phyloP scores from a whole-genome alignment of 1,284 basidiomycete species.

The Leccinum fuscescens region DNA sequence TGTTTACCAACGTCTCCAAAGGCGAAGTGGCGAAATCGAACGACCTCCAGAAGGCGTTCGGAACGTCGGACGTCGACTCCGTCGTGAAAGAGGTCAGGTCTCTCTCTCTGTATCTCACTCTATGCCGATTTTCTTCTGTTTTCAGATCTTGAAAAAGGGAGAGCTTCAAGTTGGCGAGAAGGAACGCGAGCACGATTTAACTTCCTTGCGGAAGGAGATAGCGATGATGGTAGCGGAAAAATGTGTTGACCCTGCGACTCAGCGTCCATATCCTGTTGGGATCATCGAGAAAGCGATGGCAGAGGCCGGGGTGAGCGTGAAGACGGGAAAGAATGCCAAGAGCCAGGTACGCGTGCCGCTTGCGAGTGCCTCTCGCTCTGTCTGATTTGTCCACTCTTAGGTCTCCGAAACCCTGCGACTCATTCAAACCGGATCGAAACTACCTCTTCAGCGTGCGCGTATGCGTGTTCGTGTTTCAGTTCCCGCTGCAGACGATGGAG shows the following conservation, averaged over 20 bases:
- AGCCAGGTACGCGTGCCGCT: slow-evolving; percentile 60
- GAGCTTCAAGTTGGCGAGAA: slow-evolving; percentile 98
- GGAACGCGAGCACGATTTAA: slow-evolving; percentile 88
- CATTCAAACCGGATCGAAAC: slow-evolving; percentile 74
- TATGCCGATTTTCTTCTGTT: background rate
- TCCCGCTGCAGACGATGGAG: slow-evolving; percentile 72
- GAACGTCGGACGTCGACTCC: slow-evolving; percentile 68
- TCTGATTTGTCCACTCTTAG: slow-evolving; percentile 37
- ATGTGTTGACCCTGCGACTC: slow-evolving; percentile 90
- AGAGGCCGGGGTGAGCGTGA: slow-evolving; percentile 91
- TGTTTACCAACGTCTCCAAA: slow-evolving; percentile 96
- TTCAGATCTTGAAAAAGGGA: slow-evolving; percentile 89
- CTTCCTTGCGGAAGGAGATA: slow-evolving; percentile 86
- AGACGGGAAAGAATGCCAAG: slow-evolving; percentile 88
- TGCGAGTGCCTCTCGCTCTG: background rate
- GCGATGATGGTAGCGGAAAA: slow-evolving; percentile 93
- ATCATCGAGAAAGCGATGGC: slow-evolving; percentile 99
- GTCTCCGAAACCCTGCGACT: slow-evolving; percentile 90
- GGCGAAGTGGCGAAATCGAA: slow-evolving; percentile 88
- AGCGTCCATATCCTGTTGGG: slow-evolving; percentile 88
- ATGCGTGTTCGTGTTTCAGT: slow-evolving; percentile 90
- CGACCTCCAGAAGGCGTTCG: slow-evolving; percentile 91
- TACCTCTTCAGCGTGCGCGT: slow-evolving; percentile 88
- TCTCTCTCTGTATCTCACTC: background rate
- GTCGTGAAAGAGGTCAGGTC: slow-evolving; percentile 78